Base-by-base conservation (phyloP, 495 filamentous ascomycete species). In the Aspergillus olivimuriae region DNA sequence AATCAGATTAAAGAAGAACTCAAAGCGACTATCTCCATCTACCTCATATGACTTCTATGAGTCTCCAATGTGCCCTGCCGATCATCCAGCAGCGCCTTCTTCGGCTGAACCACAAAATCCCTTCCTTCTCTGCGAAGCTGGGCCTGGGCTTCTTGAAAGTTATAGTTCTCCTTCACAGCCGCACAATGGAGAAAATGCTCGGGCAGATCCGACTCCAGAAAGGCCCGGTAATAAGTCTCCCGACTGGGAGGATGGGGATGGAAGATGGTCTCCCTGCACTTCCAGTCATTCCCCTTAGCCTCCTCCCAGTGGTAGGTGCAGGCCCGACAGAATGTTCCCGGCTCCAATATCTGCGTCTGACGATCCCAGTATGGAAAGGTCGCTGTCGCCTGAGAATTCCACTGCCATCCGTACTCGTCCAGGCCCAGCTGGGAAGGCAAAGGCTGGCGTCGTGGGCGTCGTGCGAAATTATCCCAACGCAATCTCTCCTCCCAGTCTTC, bases 231-330 rank as follows among this genome's bases (percentile, higher is more conserved):
- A 17, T 19, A 23, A 11, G 41, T 41, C 35, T 39, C 24, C 23
- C 30, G 31, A 15, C 19, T 40, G 6, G 15, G 36, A 15, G 35
- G 41, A 14, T 44, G 28, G 3, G 26, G 17, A 39, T 43, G n/a
- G 24, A 6, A 44, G 3, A 28, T 9, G 8, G 12, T 8, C 11
- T 6, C 19, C 37, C 4, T 8, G 28, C n/a, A 1, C 7, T 5
- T 34, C 21, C 22, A 47, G 26, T 49, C 46, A 18, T 44, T 17
- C 23, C 5, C 40, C 15, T 16, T 14, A 2, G 23, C 31, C 20
- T 50, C 47, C 36, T 50, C 47, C 47, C 26, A 50, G 31, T 41
- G 41, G 23, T 50, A 45, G 15, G 47, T 50, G 32, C 47, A 50
- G 15, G 47, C 47, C 7, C 47, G 47, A 17, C 47, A 50, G 32